Evolutionary conservation across 176 grass and related monocot genomes (phyloP).

Genomic region (Oropetium thomaeum): DNA sequence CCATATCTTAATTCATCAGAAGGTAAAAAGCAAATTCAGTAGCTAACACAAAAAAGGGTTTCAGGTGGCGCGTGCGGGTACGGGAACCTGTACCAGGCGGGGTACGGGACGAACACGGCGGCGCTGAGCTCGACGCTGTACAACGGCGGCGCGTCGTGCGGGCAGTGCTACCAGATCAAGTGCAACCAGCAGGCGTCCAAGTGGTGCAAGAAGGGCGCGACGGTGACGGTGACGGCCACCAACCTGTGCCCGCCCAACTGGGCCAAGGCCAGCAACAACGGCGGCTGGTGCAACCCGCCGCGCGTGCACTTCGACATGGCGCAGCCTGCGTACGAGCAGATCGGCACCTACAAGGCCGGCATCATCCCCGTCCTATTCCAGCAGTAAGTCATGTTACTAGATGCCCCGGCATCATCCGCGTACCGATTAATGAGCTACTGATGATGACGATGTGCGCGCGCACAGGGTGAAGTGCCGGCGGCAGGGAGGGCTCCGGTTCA

Average conservation of each 20-base stretch:
- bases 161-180: constrained; percentile 61
- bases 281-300: constrained; percentile 82
- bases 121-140: constrained; percentile 69
- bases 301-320: constrained; percentile 62
- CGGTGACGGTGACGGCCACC: constrained; percentile 60
- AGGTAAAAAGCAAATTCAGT: neutral
- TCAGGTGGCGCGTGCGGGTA: constrained; percentile 74
- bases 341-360: constrained; percentile 21
- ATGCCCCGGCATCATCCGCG: too few species aligned
- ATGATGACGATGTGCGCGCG: neutral
- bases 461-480: constrained; percentile 32
- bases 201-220: constrained; percentile 10
- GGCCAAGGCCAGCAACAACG: constrained; percentile 60
- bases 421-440: too few species aligned
- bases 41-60: neutral
- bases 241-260: constrained; percentile 79
- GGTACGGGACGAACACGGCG: constrained; percentile 67
- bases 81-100: constrained; percentile 54
- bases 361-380: constrained; percentile 31
- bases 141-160: constrained; percentile 63
- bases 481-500: constrained; percentile 19
- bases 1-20: too few species aligned
- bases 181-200: constrained; percentile 35
- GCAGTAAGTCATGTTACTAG: constrained; percentile 14
- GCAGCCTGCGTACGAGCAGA: constrained; percentile 22